These are phyloP conservation scores for Globisporangium okanoganense DNA, from an alignment of 352 stramenopile species.

Conservation along the genomic window DNA sequence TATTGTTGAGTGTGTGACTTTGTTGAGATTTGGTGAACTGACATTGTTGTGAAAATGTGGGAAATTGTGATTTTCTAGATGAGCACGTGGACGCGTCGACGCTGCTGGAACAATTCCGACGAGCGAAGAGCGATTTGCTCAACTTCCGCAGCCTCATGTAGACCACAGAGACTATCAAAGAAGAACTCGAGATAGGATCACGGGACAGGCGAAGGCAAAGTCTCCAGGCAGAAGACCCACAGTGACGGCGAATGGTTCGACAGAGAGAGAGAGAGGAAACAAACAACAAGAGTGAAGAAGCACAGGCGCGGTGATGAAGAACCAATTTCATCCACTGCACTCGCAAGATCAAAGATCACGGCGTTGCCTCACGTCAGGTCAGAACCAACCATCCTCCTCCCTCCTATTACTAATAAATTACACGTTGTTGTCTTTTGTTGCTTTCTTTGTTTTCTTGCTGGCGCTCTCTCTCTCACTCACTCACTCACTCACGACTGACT, in stretches of 20 bases:
- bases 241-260: background rate
- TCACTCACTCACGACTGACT: background rate
- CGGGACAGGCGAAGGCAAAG: background rate
- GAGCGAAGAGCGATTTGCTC: conserved; percentile 68
- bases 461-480: background rate
- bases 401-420: conserved; percentile 44
- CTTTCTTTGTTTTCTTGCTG: background rate
- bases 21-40: background rate
- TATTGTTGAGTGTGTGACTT: background rate
- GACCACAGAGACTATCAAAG: conserved; percentile 8
- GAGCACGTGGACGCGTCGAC: conserved; percentile 49
- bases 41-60: conserved; percentile 10
- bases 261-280: background rate
- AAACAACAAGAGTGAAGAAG: background rate
- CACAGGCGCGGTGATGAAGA: background rate
- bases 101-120: conserved; percentile 70
- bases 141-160: conserved; percentile 73
- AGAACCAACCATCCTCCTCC: background rate
- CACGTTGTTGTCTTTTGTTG: conserved; percentile 32
- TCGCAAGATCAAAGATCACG: too few relatives aligned
- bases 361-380: background rate
- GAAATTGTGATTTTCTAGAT: conserved; percentile 29
- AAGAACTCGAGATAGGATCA: background rate
- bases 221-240: background rate
- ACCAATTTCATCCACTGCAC: too few relatives aligned